Base-by-base conservation (phyloP, 352 stramenopile species). In the Halophytophthora batemanensis region DNA sequence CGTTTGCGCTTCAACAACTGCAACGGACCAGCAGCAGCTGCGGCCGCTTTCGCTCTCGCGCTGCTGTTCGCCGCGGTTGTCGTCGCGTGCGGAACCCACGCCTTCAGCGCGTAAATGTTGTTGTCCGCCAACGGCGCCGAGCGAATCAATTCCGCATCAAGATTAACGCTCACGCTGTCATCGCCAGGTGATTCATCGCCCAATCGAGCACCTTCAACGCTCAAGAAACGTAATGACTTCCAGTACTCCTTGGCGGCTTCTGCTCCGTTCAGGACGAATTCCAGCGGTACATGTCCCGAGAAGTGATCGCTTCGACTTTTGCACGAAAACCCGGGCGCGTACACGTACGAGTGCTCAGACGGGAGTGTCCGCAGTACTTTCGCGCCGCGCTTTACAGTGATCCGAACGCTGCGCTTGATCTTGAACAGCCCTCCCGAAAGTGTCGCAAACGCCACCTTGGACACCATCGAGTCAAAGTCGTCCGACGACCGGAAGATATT, bases 401-500 rank as follows among this genome's bases (percentile, higher is more conserved):
- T 89, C 18, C 54, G 60, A 42, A 63, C 73, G 36, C 49, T 63
- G 17, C 71, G 49, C 34, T 79, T 83, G 31, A 88, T 56, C 50
- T 64, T 59, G 38, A 91, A 86, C 10, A 89, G 39, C 6, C 81
- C 81, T 19, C 81, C 81, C 0, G 81, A 87, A 14, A 91, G 56
- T 1, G 81, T 89, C 12, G 78, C 76, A 50, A 84, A 88, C 10
- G 81, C 81, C 6, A 91, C 77, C 37, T 84, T 75, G 4, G 81
- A 91, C 49, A 91, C 80, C 34, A 84, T 73, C 15, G 76, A 71
- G 51, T 91, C 81, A 41, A 91, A 87, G 40, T 89, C 77, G 34
- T 82, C 68, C 0, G 78, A 80, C 18, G 64, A 64, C 19, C 70
- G 74, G 23, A 89, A 77, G 10, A 72, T 66, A 35, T 74, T 71